A percentile compares a stretch with the other conserved stretches of the same genome.
These are phyloP conservation scores for Metschnikowia lochheadii DNA, from an alignment of 805 yeast genomes.

Conservation along the genomic window DNA sequence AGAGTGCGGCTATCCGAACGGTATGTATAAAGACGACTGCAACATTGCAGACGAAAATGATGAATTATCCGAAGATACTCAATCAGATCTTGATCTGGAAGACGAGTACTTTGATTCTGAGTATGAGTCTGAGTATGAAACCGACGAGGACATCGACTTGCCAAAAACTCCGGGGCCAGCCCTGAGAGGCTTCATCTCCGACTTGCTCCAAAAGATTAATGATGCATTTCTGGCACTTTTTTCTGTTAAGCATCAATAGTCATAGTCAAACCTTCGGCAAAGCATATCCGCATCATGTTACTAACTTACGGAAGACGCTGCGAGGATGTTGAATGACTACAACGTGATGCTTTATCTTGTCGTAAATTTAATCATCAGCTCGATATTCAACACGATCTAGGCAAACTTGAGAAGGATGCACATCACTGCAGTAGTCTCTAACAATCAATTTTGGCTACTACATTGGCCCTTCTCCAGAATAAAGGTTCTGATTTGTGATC, in stretches of 20 bases:
- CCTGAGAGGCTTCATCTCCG: background rate
- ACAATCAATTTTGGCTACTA: background rate
- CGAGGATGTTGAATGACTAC: slow-evolving; percentile 5
- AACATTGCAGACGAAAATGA: slow-evolving; percentile 12
- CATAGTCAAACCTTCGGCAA: background rate
- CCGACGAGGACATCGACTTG: background rate
- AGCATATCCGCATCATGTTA: slow-evolving; percentile 2
- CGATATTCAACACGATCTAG: background rate
- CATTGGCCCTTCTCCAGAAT: slow-evolving; percentile 8
- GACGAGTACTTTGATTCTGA: background rate
- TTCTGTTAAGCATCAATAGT: background rate
- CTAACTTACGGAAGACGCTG: slow-evolving; percentile 10
- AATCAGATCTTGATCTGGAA: background rate
- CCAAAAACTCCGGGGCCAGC: background rate
- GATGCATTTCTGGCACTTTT: background rate
- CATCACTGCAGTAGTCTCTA: background rate
- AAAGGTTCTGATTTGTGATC: slow-evolving; percentile 14
- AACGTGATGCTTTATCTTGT: slow-evolving; percentile 6
- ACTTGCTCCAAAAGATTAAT: background rate
- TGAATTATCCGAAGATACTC: background rate
- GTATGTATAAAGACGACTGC: slow-evolving; percentile 36
- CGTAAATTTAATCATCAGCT: slow-evolving; percentile 3
- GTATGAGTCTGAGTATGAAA: background rate
- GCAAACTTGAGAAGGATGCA: background rate
- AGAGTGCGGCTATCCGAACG: slow-evolving; percentile 30